Evolutionary conservation across 2,329 filamentous ascomycete species (phyloP), one percentile per base, ranked within the genome.

Genomic region (Aurifilum marmelostoma): DNA sequence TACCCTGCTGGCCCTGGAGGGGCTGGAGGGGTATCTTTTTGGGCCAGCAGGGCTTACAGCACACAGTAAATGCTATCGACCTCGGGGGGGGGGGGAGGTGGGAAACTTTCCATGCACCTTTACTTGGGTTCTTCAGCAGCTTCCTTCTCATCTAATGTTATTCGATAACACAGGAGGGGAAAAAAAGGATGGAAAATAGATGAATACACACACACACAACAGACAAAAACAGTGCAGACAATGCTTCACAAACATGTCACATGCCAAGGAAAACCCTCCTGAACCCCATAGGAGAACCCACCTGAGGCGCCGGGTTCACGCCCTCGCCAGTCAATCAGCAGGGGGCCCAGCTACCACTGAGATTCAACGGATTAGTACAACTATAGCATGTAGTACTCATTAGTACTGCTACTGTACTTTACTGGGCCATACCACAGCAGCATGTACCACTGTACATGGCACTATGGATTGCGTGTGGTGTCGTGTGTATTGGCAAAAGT

Each of bases 341-440:
- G 18, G 58, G 59, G 60, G 60, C 1, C 41, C 27, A 29, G 61
- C 61, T 21, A 41, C 61, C 69, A 67, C 61, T 70, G 62, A 67
- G 68, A 54, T 58, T 64, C 61, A 21, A 11, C 11, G 32, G 37
- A 65, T 65, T 70, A 34, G 56, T 21, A 59, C 8, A 34, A 18
- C 12, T 11, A n/a, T n/a, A n/a, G 43, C 21, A 47, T 47, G 18
- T n/a, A n/a, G 18, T n/a, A n/a, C n/a, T n/a, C 21, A 11, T 47
- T 47, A 47, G 43, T n/a, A 47, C 18, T n/a, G 18, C 43, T 47
- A n/a, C 21, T 47, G 21, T 47, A n/a, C 43, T n/a, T n/a, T 11
- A n/a, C 43, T 11, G 43, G 2, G 34, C 34, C 34, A 11, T 21
- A 41, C 39, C 39, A 39, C 12, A 39, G 37, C 14, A 12, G 8